These are phyloP conservation scores for Blastocystis sp. DNA, from an alignment of 352 stramenopile genomes.

Conservation along the genomic window DNA sequence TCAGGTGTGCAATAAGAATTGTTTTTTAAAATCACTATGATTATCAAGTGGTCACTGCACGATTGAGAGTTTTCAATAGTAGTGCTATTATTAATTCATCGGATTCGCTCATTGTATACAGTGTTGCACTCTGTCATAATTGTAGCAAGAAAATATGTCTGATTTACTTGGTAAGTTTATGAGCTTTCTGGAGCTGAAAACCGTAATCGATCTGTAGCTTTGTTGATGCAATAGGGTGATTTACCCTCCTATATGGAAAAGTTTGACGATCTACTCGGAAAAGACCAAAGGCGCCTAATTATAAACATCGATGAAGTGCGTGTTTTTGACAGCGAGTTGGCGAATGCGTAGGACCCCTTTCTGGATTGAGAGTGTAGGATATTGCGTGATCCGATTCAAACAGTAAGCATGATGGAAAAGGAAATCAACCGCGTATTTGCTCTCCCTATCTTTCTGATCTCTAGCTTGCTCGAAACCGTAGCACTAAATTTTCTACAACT, in stretches of 20 bases:
- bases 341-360: constrained; percentile 70
- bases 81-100: background rate
- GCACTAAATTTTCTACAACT: constrained; percentile 69
- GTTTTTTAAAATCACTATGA: background rate
- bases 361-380: constrained; percentile 60
- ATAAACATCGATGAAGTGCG: constrained; percentile 81
- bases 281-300: constrained; percentile 68
- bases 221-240: background rate
- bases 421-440: constrained; percentile 28
- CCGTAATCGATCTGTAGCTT: background rate
- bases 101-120: too few species aligned
- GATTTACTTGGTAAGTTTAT: constrained; percentile 32
- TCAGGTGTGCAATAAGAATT: background rate
- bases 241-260: constrained; percentile 14
- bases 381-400: constrained; percentile 75
- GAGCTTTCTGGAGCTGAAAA: background rate
- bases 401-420: constrained; percentile 73
- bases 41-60: background rate
- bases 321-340: constrained; percentile 79
- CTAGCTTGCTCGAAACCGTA: constrained; percentile 70
- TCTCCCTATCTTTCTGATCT: background rate
- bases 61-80: background rate
- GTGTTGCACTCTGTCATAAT: background rate
- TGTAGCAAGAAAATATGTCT: constrained; percentile 7
- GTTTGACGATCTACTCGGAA: constrained; percentile 23